phyloP scores from a whole-genome alignment of 352 stramenopile species.

The Phytophthora tubulina region DNA sequence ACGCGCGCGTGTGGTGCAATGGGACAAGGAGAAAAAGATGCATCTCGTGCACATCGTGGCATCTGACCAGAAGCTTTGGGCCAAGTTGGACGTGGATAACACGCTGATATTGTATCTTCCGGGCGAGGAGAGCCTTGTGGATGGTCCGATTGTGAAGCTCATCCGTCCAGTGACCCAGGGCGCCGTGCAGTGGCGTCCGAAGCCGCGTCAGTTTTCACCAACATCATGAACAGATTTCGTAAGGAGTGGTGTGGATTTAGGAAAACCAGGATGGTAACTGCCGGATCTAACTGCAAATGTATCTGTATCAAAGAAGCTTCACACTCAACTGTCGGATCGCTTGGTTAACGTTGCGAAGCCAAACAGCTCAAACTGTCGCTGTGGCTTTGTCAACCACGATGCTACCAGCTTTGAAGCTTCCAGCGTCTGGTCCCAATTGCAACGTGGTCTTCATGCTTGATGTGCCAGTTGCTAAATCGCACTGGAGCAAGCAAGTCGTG shows the following conservation, averaged over 20 bases:
- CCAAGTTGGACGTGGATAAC: conserved; percentile 63
- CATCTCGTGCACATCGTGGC: conserved; percentile 75
- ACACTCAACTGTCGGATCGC: conserved; percentile 14
- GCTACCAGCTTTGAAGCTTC: conserved; percentile 10
- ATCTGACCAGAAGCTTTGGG: conserved; percentile 69
- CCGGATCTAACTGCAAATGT: conserved; percentile 23
- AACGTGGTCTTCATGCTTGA: neutral
- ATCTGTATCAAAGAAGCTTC: conserved; percentile 12
- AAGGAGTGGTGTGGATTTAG: conserved; percentile 6
- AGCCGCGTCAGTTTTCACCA: conserved; percentile 69
- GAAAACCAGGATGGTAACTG: conserved; percentile 13
- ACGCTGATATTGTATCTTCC: conserved; percentile 75
- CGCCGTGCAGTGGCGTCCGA: conserved; percentile 73
- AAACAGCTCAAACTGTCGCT: conserved; percentile 10
- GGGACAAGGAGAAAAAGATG: conserved; percentile 66
- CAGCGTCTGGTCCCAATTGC: conserved; percentile 27
- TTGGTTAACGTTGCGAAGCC: neutral
- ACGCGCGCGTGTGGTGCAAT: conserved; percentile 77
- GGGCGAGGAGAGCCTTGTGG: conserved; percentile 61
- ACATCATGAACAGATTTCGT: conserved; percentile 26
- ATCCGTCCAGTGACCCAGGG: conserved; percentile 69
- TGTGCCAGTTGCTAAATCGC: conserved; percentile 32
- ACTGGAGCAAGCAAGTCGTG: conserved; percentile 18
- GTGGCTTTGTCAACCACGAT: neutral
- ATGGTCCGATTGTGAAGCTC: conserved; percentile 70